phyloP scores from a whole-genome alignment of 2,329 filamentous ascomycete genomes.

The Tympanopsis confertula region DNA sequence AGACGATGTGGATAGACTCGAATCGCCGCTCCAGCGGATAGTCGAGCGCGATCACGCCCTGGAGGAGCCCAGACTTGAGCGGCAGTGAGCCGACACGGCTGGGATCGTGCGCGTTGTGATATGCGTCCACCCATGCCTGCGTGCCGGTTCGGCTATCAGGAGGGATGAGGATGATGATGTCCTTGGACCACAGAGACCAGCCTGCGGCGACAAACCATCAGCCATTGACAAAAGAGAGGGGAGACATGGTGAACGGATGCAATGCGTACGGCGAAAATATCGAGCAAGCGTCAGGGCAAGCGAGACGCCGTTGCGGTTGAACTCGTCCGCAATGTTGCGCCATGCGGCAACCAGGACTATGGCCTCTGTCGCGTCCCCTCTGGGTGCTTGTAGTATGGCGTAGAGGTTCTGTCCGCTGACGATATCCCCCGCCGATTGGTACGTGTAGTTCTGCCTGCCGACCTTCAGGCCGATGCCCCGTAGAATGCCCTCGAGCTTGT shows the following conservation, averaged over 20 bases:
- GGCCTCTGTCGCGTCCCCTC: slow-evolving; percentile 92
- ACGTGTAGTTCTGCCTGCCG: slow-evolving; percentile 78
- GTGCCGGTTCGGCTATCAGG: slow-evolving; percentile 82
- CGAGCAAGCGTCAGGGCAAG: slow-evolving; percentile 76
- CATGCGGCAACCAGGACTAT: slow-evolving; percentile 86
- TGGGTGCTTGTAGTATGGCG: slow-evolving; percentile 80
- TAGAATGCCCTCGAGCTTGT: slow-evolving; percentile 66
- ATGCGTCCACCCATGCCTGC: slow-evolving; percentile 95
- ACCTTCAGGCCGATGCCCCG: slow-evolving; percentile 73
- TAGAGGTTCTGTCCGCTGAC: slow-evolving; percentile 83
- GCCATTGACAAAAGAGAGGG: neutral
- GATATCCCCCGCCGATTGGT: slow-evolving; percentile 63
- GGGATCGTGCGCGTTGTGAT: slow-evolving; percentile 77
- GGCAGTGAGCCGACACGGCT: slow-evolving; percentile 62
- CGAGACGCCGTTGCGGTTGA: slow-evolving; percentile 80
- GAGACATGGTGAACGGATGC: slow-evolving; percentile 7
- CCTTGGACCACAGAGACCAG: slow-evolving; percentile 98
- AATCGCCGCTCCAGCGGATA: slow-evolving; percentile 79
- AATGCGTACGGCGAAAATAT: slow-evolving; percentile 84
- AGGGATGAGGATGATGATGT: slow-evolving; percentile 85
- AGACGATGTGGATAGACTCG: slow-evolving; percentile 78
- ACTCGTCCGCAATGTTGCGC: slow-evolving; percentile 65
- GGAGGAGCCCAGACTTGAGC: slow-evolving; percentile 83
- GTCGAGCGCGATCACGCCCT: slow-evolving; percentile 87
- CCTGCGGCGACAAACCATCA: slow-evolving; percentile 26